Evolutionary conservation across 2,329 filamentous ascomycete species (phyloP).

Genomic region (Diaporthe ampelina): DNA sequence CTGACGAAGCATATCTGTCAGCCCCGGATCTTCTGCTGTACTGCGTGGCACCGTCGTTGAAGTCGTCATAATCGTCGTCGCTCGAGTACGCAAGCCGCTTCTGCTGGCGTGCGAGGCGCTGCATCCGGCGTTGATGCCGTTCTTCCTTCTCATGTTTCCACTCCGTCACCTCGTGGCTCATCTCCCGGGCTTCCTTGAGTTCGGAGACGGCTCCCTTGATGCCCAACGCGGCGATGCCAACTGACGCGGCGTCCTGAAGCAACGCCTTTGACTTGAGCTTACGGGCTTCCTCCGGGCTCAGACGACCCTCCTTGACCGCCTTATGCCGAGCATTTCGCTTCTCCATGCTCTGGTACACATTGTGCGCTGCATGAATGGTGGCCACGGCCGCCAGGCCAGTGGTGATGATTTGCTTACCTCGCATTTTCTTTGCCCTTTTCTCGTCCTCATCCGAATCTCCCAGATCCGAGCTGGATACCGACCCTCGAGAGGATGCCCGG

Average conservation of each 20-base stretch:
- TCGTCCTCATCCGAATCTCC: conserved; percentile 71
- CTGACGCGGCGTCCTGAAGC: conserved; percentile 70
- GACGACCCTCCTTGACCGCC: conserved; percentile 67
- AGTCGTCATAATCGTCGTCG: conserved; percentile 42
- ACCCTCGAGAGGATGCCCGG: conserved; percentile 56
- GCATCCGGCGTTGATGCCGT: conserved; percentile 63
- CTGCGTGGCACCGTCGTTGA: conserved; percentile 41
- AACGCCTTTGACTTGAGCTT: conserved; percentile 71
- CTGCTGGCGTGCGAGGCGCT: conserved; percentile 47
- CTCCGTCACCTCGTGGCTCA: conserved; percentile 61
- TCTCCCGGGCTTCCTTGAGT: conserved; percentile 68
- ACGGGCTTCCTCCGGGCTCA: conserved; percentile 65
- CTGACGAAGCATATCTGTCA: conserved; percentile 59
- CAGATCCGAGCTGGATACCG: conserved; percentile 67
- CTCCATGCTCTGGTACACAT: conserved; percentile 71
- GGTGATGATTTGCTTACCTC: conserved; percentile 73
- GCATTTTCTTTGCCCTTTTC: conserved; percentile 68
- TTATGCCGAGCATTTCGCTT: conserved; percentile 66
- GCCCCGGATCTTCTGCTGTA: conserved; percentile 55
- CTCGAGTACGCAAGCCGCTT: conserved; percentile 35
- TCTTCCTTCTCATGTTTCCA: conserved; percentile 64
- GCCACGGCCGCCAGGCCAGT: conserved; percentile 70
- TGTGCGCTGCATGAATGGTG: conserved; percentile 72
- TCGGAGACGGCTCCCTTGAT: conserved; percentile 70
- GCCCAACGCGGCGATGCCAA: conserved; percentile 70